Base-by-base conservation (phyloP, 129 eudicot species). In the Flaveria sonorensis region DNA sequence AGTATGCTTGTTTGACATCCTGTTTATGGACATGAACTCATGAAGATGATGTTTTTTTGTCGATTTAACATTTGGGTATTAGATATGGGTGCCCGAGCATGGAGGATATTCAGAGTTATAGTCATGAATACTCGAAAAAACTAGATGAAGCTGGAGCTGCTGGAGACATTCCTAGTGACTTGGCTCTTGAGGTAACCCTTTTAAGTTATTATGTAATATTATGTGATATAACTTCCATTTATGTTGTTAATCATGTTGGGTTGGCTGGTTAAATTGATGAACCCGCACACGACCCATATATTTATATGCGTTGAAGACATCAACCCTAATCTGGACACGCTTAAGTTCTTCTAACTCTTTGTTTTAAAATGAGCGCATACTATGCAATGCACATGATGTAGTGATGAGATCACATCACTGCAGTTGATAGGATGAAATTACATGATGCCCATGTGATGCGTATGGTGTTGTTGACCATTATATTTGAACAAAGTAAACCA, bases 101-200 rank as follows among this genome's bases (percentile, higher is more conserved):
- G 61, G 94, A 91, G 72, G 92, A 87, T 73, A 69, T 94, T 56
- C 89, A 91, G 82, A 80, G 82, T 43, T 94, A 87, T 82, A 89
- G 84, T 70, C 90, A 85, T 1, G 84, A 83, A 68, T 94, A 81
- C 75, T 87, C 88, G 83, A 81, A 85, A 83, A 83, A 50, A 71
- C 77, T 94, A 77, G 96, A 94, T 3, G 92, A 94, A 86, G 84
- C 80, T 26, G 96, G 98, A 45, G 89, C 75, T 23, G 66, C 36
- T 23, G 96, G 97, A 75, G 91, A 86, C 52, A 77, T 94, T 68
- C 97, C 99, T 4, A 83, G 76, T 39, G 92, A 94, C 79, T 81
- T 94, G 77, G 99, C 93, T 81, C 89, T 94, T 73, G 99, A 94
- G 82, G 68, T 62, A 62, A 62, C 40, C 43, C 68, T 62, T 5